A percentile compares a stretch with the other conserved stretches of the same genome.
Evolutionary conservation across 75 land plant species (phyloP).

Genomic region (Chamaecyparis obtusa): DNA sequence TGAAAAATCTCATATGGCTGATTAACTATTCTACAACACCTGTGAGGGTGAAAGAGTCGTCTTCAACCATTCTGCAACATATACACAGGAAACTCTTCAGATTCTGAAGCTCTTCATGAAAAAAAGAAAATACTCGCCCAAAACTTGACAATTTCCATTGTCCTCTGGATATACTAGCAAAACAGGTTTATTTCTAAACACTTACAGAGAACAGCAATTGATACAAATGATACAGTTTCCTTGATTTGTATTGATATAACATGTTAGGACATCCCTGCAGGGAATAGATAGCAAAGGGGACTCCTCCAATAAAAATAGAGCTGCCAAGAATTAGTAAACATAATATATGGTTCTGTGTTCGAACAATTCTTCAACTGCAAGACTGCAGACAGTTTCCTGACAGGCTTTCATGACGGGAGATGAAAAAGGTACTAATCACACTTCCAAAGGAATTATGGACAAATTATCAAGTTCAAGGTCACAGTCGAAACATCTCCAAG

Average conservation of each 20-base stretch:
- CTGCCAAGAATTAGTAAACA: conserved; percentile 37
- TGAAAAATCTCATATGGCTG: conserved; percentile 18
- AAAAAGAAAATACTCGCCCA: conserved; percentile 85
- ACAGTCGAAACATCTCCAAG: too few species aligned
- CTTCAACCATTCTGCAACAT: conserved; percentile 27
- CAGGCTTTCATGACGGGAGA: neutral
- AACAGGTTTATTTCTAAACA: conserved; percentile 47
- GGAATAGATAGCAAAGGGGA: conserved; percentile 4
- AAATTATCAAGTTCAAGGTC: conserved; percentile 11
- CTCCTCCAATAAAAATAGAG: neutral
- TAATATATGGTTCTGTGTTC: conserved; percentile 13
- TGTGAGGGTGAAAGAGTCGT: conserved; percentile 23
- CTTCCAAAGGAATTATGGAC: conserved; percentile 21
- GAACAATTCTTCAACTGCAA: neutral
- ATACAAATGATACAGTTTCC: neutral
- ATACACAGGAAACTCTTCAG: conserved; percentile 74
- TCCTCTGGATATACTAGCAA: conserved; percentile 64
- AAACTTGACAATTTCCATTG: conserved; percentile 79
- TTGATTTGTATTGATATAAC: neutral
- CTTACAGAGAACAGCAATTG: neutral
- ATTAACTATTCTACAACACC: neutral
- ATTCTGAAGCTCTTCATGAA: conserved; percentile 61
- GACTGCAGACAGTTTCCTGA: conserved; percentile 8
- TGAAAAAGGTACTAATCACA: conserved; percentile 22
- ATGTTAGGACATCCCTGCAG: neutral